These are phyloP conservation scores for Aureobasidium namibiae DNA, from an alignment of 2,329 filamentous ascomycete genomes.

Conservation along the genomic window DNA sequence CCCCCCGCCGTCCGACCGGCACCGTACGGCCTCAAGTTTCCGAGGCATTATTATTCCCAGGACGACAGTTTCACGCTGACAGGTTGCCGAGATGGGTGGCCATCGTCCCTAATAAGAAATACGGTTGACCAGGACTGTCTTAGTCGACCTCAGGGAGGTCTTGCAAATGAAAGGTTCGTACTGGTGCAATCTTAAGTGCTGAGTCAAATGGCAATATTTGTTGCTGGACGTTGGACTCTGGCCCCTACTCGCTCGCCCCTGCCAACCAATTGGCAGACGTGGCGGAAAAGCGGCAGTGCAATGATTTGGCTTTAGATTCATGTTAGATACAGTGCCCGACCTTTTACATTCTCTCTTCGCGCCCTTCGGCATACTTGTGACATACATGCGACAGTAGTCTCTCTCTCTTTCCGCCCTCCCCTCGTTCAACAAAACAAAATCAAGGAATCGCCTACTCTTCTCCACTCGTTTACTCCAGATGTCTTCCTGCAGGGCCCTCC, in stretches of 20 bases:
- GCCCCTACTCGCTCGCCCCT: constrained; percentile 10
- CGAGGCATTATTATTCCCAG: not conserved
- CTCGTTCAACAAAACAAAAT: constrained; percentile 12
- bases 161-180: constrained; percentile 6
- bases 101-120: not conserved
- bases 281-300: constrained; percentile 8
- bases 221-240: constrained; percentile 7
- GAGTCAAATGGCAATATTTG: not conserved
- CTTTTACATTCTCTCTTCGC: constrained; percentile 2
- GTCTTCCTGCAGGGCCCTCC: constrained; percentile 13
- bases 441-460: not conserved
- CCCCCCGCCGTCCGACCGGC: not conserved
- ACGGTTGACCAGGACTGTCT: constrained; percentile 1
- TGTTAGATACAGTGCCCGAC: constrained; percentile 11
- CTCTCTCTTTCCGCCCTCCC: not conserved
- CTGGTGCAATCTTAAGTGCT: constrained; percentile 4
- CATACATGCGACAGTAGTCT: constrained; percentile 14
- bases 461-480: constrained; percentile 14
- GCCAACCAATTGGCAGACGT: constrained; percentile 1
- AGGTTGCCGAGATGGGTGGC: not conserved
- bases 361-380: constrained; percentile 9
- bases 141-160: not conserved
- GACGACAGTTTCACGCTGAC: constrained; percentile 1
- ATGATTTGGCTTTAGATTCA: not conserved
- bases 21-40: not conserved